Evolutionary conservation across 2,329 filamentous ascomycete genomes (phyloP), one percentile per base, ranked within the genome.

Genomic region (Venturia oleaginea): DNA sequence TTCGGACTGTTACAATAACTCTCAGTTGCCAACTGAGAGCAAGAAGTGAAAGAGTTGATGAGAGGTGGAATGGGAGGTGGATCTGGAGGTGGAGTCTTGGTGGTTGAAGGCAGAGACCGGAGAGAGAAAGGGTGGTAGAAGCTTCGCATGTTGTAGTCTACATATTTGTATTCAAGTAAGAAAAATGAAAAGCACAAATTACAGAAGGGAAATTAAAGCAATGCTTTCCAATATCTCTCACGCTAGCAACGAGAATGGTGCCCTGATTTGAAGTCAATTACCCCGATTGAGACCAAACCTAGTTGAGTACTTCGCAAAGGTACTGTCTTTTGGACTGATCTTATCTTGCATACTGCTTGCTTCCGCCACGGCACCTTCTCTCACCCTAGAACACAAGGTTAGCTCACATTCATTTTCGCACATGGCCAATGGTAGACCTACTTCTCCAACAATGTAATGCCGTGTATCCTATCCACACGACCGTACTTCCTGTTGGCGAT

Each of bases 401-500:
- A 61, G 43, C 27, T 27, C 19, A 22, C 11, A 27, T 8, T n/a
- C 11, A 11, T 42, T 10, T 27, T 27, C 24, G n/a, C 30, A 10
- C 43, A n/a, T 22, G 22, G 24, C n/a, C 22, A 54, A 19, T 11
- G 4, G 19, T 32, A 17, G 43, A 59, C 63, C 82, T 24, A 91
- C 89, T 99, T 99, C 78, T 97, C 93, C n/a, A 99, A 76, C 67
- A 99, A 74, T 48, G 91, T 81, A 0, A 92, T 91, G 0, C 93
- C 94, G 73, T 95, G 95, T 74, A 95, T 81, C 62, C 91, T 89
- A 76, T 97, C 91, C 40, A 99, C 95, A 63, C 91, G 87, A 19
- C 92, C 90, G 73, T 96, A 99, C 74, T 96, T 95, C 78, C 90
- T 92, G 77, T 97, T 96, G 62, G 92, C 82, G 17, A 88, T 90